phyloP scores from a whole-genome alignment of 805 yeast genomes.

The Wickerhamomyces sydowiorum region DNA sequence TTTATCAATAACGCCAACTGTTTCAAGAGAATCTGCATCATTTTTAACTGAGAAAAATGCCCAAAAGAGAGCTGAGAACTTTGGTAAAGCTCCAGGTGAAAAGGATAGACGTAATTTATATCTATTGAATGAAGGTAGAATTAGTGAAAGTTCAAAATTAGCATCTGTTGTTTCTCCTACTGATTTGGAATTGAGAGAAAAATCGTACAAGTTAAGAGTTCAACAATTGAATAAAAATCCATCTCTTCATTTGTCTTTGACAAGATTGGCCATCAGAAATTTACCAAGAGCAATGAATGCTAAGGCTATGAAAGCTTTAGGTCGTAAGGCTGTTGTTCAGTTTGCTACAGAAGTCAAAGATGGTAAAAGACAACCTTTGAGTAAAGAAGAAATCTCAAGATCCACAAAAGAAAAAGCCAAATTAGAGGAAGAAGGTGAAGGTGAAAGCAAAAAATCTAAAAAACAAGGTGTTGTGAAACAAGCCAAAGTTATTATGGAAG shows the following conservation, averaged over 20 bases:
- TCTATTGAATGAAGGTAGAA: slow-evolving; percentile 90
- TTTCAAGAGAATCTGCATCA: slow-evolving; percentile 79
- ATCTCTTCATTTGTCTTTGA: slow-evolving; percentile 83
- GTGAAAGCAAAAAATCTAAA: slow-evolving; percentile 55
- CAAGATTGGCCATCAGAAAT: slow-evolving; percentile 92
- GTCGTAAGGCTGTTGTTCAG: slow-evolving; percentile 89
- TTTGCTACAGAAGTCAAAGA: slow-evolving; percentile 87
- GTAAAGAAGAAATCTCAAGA: slow-evolving; percentile 82
- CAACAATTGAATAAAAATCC: slow-evolving; percentile 91
- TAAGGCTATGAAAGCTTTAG: slow-evolving; percentile 83
- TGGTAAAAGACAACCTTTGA: slow-evolving; percentile 71
- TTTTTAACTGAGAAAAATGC: slow-evolving; percentile 69
- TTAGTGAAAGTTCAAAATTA: slow-evolving; percentile 71
- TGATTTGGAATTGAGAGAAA: slow-evolving; percentile 84
- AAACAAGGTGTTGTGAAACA: slow-evolving; percentile 90
- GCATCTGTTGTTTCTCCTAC: slow-evolving; percentile 61
- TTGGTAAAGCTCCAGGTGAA: slow-evolving; percentile 77
- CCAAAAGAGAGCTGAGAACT: slow-evolving; percentile 59
- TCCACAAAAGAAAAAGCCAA: slow-evolving; percentile 62
- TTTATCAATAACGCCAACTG: slow-evolving; percentile 76
- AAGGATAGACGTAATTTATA: slow-evolving; percentile 82
- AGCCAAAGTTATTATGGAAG: slow-evolving; percentile 89
- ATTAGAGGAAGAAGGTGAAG: slow-evolving; percentile 30
- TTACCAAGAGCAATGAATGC: slow-evolving; percentile 89
- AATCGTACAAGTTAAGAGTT: slow-evolving; percentile 79